Conservation (phyloP, 1,284 basidiomycete genomes). For the Ganoderma leucocontextum region DNA sequence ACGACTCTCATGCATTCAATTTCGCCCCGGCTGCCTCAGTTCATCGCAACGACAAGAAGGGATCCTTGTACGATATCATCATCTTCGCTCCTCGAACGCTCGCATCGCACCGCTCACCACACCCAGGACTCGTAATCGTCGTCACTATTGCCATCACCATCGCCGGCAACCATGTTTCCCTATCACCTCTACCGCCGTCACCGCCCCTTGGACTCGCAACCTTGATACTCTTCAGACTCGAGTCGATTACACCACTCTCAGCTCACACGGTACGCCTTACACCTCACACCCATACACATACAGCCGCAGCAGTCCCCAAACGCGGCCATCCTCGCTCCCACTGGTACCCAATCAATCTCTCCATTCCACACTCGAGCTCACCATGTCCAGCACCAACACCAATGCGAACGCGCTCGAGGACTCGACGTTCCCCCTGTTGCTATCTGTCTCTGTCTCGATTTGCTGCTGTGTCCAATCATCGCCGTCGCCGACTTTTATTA, state of each 20-base stretch:
- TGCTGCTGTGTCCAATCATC: slow-evolving; percentile 2
- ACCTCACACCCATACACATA: background rate
- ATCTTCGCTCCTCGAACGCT: slow-evolving; percentile 28
- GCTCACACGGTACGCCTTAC: background rate
- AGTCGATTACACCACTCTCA: slow-evolving; percentile 5
- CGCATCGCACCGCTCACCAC: slow-evolving; percentile 22
- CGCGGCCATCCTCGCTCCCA: background rate
- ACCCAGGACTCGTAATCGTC: background rate
- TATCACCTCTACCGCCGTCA: background rate
- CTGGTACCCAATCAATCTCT: background rate
- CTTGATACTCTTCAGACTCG: background rate
- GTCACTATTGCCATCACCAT: background rate
- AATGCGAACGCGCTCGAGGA: slow-evolving; percentile 27
- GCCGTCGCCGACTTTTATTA: slow-evolving; percentile 16
- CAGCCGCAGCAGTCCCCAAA: background rate
- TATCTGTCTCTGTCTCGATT: slow-evolving; percentile 17
- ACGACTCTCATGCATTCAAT: slow-evolving; percentile 23
- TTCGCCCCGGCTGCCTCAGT: slow-evolving; percentile 26
- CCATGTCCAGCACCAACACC: background rate
- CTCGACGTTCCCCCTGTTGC: slow-evolving; percentile 13
- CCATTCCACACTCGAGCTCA: background rate
- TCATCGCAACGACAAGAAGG: slow-evolving; percentile 32
- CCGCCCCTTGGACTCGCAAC: background rate
- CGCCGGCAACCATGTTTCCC: background rate
- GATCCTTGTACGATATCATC: slow-evolving; percentile 37